A percentile compares a stretch with the other conserved stretches of the same genome.
Evolutionary conservation across 768 basidiomycete species (phyloP).

Genomic region (Trametes maxima): DNA sequence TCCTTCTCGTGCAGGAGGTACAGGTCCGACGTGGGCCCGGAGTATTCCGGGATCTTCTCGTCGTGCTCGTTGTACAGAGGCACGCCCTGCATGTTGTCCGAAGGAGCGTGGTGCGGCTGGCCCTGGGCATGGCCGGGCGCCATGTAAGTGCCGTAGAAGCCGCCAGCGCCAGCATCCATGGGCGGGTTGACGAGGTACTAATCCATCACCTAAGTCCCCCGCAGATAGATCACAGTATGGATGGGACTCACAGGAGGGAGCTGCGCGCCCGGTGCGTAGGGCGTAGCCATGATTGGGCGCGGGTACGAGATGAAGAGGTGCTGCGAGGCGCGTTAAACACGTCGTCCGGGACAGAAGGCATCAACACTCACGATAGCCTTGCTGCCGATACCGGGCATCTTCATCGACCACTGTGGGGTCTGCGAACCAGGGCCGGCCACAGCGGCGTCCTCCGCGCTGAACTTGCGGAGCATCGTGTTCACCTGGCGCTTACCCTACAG

Average conservation of each 20-base stretch:
- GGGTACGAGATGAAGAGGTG: slow-evolving; percentile 44
- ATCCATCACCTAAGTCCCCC: not conserved
- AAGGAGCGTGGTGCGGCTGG: slow-evolving; percentile 26
- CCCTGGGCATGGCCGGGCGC: slow-evolving; percentile 31
- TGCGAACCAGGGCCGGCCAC: slow-evolving; percentile 26
- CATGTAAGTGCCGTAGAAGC: slow-evolving; percentile 35
- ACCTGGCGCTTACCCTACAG: slow-evolving; percentile 47
- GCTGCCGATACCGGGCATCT: slow-evolving; percentile 42
- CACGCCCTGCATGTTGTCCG: slow-evolving; percentile 39
- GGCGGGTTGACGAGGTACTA: slow-evolving; percentile 44
- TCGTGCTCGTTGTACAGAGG: slow-evolving; percentile 45
- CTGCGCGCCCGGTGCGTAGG: slow-evolving; percentile 45
- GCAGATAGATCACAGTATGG: not conserved
- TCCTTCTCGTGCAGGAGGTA: slow-evolving; percentile 33
- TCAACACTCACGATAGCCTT: slow-evolving; percentile 37
- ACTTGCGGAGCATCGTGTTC: slow-evolving; percentile 39
- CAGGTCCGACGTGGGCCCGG: slow-evolving; percentile 22
- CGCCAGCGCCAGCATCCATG: slow-evolving; percentile 32
- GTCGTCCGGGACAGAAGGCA: not conserved
- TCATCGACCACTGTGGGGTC: slow-evolving; percentile 46
- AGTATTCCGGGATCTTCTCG: slow-evolving; percentile 38
- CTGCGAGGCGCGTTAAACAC: slow-evolving; percentile 30
- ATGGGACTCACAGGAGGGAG: slow-evolving; percentile 45
- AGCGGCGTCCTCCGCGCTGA: slow-evolving; percentile 44
- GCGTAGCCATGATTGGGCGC: slow-evolving; percentile 30